Conservation (phyloP, 768 basidiomycete genomes). For the Amanita polypyramis region DNA sequence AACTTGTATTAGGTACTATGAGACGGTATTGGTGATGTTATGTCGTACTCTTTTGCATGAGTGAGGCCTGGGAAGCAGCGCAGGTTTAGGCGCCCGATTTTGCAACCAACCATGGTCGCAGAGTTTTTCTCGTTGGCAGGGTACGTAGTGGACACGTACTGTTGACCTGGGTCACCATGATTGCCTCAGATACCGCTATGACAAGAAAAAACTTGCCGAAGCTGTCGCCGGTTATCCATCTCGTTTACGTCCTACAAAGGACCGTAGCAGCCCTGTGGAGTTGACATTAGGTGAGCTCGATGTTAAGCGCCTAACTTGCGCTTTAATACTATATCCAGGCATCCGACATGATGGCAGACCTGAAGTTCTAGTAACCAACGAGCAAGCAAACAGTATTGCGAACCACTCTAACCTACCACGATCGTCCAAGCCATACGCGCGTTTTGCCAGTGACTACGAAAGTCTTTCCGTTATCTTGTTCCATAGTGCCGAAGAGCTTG, state of each 20-base stretch:
- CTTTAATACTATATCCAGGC: constrained; percentile 19
- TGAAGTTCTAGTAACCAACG: constrained; percentile 29
- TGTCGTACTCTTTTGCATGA: too few relatives aligned
- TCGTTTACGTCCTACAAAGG: constrained; percentile 17
- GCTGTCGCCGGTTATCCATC: constrained; percentile 19
- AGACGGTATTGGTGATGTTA: too few relatives aligned
- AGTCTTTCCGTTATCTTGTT: constrained; percentile 43
- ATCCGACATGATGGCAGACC: constrained; percentile 32
- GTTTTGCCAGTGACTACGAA: constrained; percentile 21
- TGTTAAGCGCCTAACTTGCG: not conserved
- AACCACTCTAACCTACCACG: not conserved
- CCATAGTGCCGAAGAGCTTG: constrained; percentile 17
- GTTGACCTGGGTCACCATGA: not conserved
- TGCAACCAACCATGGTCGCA: not conserved
- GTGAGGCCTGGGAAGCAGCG: too few relatives aligned
- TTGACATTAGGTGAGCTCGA: constrained; percentile 29
- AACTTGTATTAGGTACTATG: not conserved
- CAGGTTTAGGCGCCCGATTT: not conserved
- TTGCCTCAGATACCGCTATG: constrained; percentile 13
- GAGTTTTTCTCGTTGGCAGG: not conserved
- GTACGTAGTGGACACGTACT: not conserved
- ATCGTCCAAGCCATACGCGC: constrained; percentile 6
- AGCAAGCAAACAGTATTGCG: constrained; percentile 19
- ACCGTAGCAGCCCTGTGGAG: constrained; percentile 20
- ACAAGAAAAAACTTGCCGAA: constrained; percentile 24